phyloP scores from a whole-genome alignment of 257 asterid genomes.

The Scutellaria galericulata region DNA sequence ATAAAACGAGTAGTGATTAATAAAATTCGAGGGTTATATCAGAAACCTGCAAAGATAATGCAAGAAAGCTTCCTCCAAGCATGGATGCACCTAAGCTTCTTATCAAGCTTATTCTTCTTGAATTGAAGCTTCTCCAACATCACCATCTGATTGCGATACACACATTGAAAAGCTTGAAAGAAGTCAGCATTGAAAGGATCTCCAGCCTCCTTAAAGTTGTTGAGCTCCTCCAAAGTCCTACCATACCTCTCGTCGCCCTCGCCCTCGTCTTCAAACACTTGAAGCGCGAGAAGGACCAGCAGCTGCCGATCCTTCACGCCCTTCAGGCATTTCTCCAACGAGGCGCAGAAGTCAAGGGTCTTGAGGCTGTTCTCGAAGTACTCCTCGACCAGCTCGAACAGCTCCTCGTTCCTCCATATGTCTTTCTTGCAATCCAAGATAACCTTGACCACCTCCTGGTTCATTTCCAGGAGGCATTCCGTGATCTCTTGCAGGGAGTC shows the following conservation, averaged over 20 bases:
- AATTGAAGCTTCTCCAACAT: slow-evolving; percentile 76
- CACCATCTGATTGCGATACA: slow-evolving; percentile 59
- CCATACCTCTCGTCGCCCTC: slow-evolving; percentile 41
- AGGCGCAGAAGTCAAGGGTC: slow-evolving; percentile 81
- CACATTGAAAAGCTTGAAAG: slow-evolving; percentile 61
- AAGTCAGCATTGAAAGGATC: slow-evolving; percentile 84
- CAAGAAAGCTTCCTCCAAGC: slow-evolving; percentile 80
- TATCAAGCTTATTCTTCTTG: slow-evolving; percentile 70
- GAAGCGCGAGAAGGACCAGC: slow-evolving; percentile 64
- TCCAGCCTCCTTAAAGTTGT: slow-evolving; percentile 64
- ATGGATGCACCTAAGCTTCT: slow-evolving; percentile 56
- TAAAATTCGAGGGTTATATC: too few relatives aligned
- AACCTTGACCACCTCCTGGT: slow-evolving; percentile 84
- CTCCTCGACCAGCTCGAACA: slow-evolving; percentile 87
- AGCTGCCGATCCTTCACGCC: slow-evolving; percentile 66
- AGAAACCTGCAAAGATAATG: slow-evolving; percentile 50
- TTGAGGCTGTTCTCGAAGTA: slow-evolving; percentile 85
- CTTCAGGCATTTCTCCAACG: slow-evolving; percentile 71
- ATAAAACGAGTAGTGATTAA: too few relatives aligned
- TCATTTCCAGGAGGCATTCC: slow-evolving; percentile 75
- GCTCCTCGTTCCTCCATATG: slow-evolving; percentile 74
- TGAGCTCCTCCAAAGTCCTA: slow-evolving; percentile 66
- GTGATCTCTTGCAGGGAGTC: slow-evolving; percentile 82
- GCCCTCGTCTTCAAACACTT: slow-evolving; percentile 65
- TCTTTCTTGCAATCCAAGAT: slow-evolving; percentile 85